These are phyloP conservation scores for Vaccinium darrowii DNA, from an alignment of 148 eudicot species.

Conservation along the genomic window DNA sequence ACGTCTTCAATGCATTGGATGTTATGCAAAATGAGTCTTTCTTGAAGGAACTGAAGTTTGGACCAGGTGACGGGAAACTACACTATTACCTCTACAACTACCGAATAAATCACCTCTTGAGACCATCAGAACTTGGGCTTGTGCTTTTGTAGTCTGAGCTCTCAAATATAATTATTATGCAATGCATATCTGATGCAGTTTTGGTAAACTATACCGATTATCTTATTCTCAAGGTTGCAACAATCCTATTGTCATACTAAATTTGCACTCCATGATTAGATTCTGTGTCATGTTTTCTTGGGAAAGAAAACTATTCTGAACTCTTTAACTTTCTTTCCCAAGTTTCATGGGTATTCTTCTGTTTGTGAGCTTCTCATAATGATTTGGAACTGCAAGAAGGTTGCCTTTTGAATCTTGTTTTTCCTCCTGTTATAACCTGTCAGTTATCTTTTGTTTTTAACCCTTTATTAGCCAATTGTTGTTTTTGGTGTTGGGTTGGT, in stretches of 20 bases:
- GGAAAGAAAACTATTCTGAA: neutral
- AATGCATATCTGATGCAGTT: neutral
- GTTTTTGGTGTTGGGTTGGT: neutral
- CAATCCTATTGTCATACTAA: neutral
- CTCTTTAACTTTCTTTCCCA: neutral
- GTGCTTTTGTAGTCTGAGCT: slow-evolving; percentile 58
- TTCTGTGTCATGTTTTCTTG: neutral
- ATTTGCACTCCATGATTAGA: slow-evolving; percentile 12
- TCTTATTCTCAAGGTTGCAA: slow-evolving; percentile 1
- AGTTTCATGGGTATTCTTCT: slow-evolving; percentile 3
- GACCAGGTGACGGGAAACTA: slow-evolving; percentile 94
- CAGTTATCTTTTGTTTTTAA: neutral
- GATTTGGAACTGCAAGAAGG: slow-evolving; percentile 6
- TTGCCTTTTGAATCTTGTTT: neutral
- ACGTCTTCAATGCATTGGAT: slow-evolving; percentile 87
- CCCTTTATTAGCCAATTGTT: neutral
- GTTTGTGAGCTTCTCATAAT: neutral
- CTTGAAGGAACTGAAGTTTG: slow-evolving; percentile 84
- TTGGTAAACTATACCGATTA: slow-evolving; percentile 15
- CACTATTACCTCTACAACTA: slow-evolving; percentile 92
- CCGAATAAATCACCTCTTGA: slow-evolving; percentile 61
- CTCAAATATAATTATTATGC: neutral
- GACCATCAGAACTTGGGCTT: slow-evolving; percentile 83
- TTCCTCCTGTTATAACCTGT: neutral
- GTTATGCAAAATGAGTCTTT: slow-evolving; percentile 81